Base-by-base conservation (phyloP, 2,329 filamentous ascomycete species). In the Fusarium drepaniforme region DNA sequence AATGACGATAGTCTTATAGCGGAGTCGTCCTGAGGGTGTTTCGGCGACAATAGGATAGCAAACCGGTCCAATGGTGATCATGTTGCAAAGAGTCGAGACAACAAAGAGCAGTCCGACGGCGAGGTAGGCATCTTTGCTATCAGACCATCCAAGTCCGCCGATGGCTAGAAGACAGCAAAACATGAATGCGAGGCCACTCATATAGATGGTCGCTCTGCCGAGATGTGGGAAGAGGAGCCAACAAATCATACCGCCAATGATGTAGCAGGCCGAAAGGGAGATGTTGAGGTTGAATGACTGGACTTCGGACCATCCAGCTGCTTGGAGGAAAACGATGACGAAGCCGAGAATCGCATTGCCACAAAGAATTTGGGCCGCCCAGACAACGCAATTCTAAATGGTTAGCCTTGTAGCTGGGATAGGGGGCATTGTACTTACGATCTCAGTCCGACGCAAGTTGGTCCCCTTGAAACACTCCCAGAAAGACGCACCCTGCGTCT, bases 261-360 rank as follows among this genome's bases (percentile, higher is more conserved):
- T 58, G 15, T 58, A 58, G 15, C 56, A 58, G 3, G 56, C 56
- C 5, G 56, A 58, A 12, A 58, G 56, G 21, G 56, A 58, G 33
- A 58, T 58, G 56, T 58, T 58, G 56, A 58, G 56, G n/a, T 58
- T 58, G 15, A 58, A 58, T 8, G 56, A 58, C 21, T 58, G 56
- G 2, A 58, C 56, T 25, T 58, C 56, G 8, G 56, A 58, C 56
- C 56, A 58, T 1, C 56, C 56, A 25, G 56, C 56, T 0, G 56
- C 56, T 25, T 58, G 56, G 8, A 58, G 56, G 5, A 58, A 58
- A 9, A 58, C 56, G 13, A 58, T 58, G 7, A 58, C 56, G 33
- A 58, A 58, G n/a, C 56, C 56, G 6, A 58, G 56, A 3, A 58
- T 58, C 5, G 56, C 56, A 4, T 58, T 58, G 3, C 56, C 56